Conservation (phyloP, 352 stramenopile species). For the Globisporangium middletonii region DNA sequence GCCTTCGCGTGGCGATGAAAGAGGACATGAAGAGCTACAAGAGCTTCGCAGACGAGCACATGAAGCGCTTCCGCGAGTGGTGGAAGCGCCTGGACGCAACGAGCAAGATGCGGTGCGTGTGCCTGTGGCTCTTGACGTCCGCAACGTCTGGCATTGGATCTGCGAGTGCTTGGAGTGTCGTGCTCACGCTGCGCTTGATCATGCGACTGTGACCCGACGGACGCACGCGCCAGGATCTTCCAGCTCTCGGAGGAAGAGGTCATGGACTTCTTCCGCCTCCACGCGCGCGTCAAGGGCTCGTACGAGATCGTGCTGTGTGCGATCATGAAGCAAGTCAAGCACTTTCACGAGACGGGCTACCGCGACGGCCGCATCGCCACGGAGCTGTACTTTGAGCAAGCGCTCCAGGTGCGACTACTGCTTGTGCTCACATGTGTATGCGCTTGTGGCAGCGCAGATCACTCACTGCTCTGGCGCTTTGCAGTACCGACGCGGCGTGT, state of each 20-base stretch:
- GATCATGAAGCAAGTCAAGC: constrained; percentile 89
- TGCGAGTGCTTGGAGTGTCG: too few relatives aligned
- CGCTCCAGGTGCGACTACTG: constrained; percentile 27
- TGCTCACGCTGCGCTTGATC: background rate
- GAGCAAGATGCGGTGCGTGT: constrained; percentile 32
- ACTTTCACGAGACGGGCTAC: constrained; percentile 90
- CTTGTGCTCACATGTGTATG: background rate
- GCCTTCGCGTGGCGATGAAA: constrained; percentile 83
- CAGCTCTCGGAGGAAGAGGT: constrained; percentile 85
- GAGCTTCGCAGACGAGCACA: constrained; percentile 53
- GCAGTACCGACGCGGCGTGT: constrained; percentile 44
- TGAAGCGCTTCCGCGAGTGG: constrained; percentile 56
- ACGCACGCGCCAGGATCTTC: constrained; percentile 48
- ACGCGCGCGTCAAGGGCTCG: constrained; percentile 87
- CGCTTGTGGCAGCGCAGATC: background rate
- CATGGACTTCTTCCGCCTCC: constrained; percentile 63
- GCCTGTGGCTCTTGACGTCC: background rate
- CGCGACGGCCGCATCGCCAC: constrained; percentile 70
- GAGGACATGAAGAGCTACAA: constrained; percentile 65
- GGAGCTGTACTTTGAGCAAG: constrained; percentile 71
- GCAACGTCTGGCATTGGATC: background rate
- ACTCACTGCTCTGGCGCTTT: background rate
- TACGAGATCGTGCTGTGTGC: constrained; percentile 90
- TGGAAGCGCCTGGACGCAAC: constrained; percentile 44
- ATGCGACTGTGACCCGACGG: background rate